Evolutionary conservation across 2,329 filamentous ascomycete species (phyloP).

Genomic region (Colletotrichum sp.): DNA sequence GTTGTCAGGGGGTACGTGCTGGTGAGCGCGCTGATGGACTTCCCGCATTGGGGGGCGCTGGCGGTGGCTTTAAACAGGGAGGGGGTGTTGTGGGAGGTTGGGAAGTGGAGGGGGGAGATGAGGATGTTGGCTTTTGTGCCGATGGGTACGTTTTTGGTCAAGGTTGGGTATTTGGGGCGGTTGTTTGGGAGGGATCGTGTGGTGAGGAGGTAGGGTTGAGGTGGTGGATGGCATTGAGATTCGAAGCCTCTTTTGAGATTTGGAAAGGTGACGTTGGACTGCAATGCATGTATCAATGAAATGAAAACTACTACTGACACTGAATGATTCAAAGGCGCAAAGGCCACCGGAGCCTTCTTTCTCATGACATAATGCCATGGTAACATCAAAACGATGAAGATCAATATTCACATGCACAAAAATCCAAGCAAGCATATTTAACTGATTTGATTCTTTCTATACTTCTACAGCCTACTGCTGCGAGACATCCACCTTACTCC

Average conservation of each 20-base stretch:
- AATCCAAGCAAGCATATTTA: background rate
- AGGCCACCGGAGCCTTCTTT: too few species aligned
- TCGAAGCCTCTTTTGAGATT: too few species aligned
- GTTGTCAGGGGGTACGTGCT: background rate
- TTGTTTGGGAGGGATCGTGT: background rate
- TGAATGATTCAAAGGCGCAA: too few species aligned
- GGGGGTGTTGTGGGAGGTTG: background rate
- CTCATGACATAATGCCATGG: too few species aligned
- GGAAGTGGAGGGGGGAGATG: background rate
- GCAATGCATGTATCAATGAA: too few species aligned
- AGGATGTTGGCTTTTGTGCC: background rate
- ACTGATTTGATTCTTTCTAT: background rate
- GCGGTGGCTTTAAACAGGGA: background rate
- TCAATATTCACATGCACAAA: too few species aligned
- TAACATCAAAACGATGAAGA: too few species aligned
- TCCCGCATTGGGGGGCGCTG: background rate
- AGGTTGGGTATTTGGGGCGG: background rate
- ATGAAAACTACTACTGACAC: too few species aligned
- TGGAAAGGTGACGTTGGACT: too few species aligned
- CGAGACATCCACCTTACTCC: constrained; percentile 54
- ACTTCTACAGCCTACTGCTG: constrained; percentile 28
- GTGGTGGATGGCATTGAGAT: too few species aligned
- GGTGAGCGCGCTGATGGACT: background rate
- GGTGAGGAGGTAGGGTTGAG: background rate
- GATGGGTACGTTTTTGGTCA: background rate